Percentiles rank a stretch among this genome's conserved stretches.
phyloP scores from a whole-genome alignment of 2,329 filamentous ascomycete species.

The Aspergillus viridinutans region DNA sequence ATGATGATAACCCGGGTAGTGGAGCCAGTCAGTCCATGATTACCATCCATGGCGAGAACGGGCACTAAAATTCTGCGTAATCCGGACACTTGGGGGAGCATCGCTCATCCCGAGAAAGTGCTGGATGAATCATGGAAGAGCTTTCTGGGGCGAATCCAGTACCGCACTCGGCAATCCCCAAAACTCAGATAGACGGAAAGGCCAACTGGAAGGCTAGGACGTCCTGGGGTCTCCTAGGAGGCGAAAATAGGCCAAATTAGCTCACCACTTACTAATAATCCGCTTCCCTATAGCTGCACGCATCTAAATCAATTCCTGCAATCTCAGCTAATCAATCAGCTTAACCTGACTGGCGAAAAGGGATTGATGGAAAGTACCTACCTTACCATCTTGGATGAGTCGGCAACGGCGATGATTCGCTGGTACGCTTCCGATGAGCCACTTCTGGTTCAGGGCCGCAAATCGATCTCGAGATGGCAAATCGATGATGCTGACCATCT shows the following conservation, averaged over 20 bases:
- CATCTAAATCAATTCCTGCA: background rate
- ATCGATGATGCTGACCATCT: background rate
- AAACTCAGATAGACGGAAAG: background rate
- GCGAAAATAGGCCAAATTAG: conserved; percentile 1
- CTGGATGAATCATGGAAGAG: conserved; percentile 4
- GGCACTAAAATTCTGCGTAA: conserved; percentile 1
- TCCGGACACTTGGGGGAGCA: conserved; percentile 1
- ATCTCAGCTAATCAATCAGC: background rate
- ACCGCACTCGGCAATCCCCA: background rate
- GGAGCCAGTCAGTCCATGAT: background rate
- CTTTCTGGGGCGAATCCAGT: background rate
- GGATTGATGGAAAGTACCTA: background rate
- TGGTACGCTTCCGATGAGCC: background rate
- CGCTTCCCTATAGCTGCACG: background rate
- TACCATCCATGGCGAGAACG: background rate
- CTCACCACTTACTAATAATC: background rate
- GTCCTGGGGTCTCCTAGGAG: conserved; percentile 2
- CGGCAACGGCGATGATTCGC: background rate
- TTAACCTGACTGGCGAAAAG: background rate
- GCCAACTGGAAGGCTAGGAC: background rate
- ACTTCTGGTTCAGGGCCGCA: background rate
- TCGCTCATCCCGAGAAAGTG: background rate
- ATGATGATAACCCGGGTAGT: conserved; percentile 3
- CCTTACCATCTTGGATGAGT: background rate
- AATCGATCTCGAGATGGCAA: background rate